Conservation (phyloP, 257 asterid genomes). For the Gynochthodes officinalis region DNA sequence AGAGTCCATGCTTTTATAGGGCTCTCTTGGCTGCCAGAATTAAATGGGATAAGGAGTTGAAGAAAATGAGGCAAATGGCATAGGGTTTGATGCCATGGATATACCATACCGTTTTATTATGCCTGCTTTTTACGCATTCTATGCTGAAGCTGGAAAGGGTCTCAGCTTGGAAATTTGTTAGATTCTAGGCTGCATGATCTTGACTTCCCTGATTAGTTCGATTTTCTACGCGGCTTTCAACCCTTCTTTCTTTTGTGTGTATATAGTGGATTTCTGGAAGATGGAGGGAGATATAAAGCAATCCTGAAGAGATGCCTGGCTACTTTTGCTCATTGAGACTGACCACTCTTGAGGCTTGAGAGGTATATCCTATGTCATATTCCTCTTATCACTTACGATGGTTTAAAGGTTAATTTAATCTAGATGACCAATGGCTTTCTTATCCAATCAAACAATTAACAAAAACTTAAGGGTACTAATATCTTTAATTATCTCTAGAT, state of each 20-base stretch:
- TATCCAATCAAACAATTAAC: slow-evolving; percentile 1
- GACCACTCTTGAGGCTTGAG: neutral
- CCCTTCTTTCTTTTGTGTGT: neutral
- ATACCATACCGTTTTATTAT: slow-evolving; percentile 18
- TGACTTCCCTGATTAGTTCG: neutral
- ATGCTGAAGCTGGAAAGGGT: neutral
- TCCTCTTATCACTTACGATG: neutral
- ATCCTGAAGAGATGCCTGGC: slow-evolving; percentile 2
- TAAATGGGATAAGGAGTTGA: neutral
- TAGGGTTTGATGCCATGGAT: slow-evolving; percentile 24
- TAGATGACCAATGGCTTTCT: neutral
- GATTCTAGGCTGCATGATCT: slow-evolving; percentile 24
- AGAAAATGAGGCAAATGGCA: neutral
- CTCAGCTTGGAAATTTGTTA: neutral
- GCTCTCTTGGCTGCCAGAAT: neutral
- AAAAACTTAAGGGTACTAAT: neutral
- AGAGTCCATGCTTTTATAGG: neutral
- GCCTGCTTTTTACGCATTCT: neutral
- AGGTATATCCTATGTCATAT: slow-evolving; percentile 24
- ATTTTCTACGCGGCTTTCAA: slow-evolving; percentile 1
- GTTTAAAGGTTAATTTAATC: neutral
- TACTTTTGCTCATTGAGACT: slow-evolving; percentile 10
- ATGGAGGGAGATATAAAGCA: slow-evolving; percentile 7
- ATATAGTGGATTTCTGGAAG: slow-evolving; percentile 1
- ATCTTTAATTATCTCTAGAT: neutral